Evolutionary conservation across 108 stramenopile species (phyloP).

Genomic region (Pseudonitzschia delicatissima): DNA sequence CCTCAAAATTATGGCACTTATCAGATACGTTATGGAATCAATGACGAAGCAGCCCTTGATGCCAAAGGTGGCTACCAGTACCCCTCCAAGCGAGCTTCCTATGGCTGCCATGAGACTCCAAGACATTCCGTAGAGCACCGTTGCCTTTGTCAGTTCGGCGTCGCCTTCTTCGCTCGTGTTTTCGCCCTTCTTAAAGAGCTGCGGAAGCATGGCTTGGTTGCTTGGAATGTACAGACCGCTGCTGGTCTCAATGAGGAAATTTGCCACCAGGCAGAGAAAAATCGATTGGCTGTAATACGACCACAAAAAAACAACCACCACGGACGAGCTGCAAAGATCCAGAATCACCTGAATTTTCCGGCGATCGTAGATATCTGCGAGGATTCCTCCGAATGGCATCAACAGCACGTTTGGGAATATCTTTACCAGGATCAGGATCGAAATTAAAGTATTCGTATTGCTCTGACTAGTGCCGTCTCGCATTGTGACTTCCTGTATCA

Average conservation of each 20-base stretch:
- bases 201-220: conserved; percentile 48
- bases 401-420: conserved; percentile 63
- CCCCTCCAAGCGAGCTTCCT: conserved; percentile 53
- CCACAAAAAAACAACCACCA: conserved; percentile 43
- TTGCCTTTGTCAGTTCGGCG: conserved; percentile 66
- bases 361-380: conserved; percentile 68
- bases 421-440: conserved; percentile 54
- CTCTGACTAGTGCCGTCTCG: background rate
- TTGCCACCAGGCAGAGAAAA: conserved; percentile 44
- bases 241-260: conserved; percentile 46
- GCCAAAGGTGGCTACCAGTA: conserved; percentile 44
- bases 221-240: conserved; percentile 64
- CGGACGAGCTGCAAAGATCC: conserved; percentile 47
- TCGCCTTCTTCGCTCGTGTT: background rate
- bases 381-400: conserved; percentile 54
- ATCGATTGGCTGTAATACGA: conserved; percentile 48
- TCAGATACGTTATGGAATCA: conserved; percentile 39
- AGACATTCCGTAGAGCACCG: conserved; percentile 53
- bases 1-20: conserved; percentile 41
- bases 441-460: conserved; percentile 44
- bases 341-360: conserved; percentile 50
- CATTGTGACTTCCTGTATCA: conserved; percentile 30
- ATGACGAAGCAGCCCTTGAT: conserved; percentile 49
- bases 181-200: conserved; percentile 33
- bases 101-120: conserved; percentile 63